A percentile compares a stretch with the other conserved stretches of the same genome.
These are phyloP conservation scores for Lentinula guzmanii DNA, from an alignment of 768 basidiomycete species.

Conservation along the genomic window DNA sequence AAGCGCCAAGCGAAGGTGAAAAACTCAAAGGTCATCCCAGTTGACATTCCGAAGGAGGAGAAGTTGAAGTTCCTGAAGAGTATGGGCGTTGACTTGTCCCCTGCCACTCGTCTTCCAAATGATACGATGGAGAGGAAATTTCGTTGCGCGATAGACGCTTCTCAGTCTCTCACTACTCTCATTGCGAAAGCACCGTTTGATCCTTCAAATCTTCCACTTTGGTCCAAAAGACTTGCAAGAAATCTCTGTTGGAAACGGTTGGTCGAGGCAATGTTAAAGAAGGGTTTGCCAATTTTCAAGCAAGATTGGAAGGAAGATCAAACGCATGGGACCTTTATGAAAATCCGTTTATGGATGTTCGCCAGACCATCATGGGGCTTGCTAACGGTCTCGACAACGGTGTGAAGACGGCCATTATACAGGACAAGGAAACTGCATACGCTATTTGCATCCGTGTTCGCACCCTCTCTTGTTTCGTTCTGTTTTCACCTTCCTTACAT, in stretches of 20 bases:
- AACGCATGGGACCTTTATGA: conserved; percentile 1
- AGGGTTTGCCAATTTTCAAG: not conserved
- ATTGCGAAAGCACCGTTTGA: not conserved
- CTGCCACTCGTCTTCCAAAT: not conserved
- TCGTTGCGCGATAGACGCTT: not conserved
- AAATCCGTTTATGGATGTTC: conserved; percentile 8
- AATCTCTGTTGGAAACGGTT: not conserved
- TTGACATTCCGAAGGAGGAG: not conserved
- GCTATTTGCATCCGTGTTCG: conserved; percentile 7
- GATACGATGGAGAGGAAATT: not conserved
- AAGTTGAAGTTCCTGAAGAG: not conserved
- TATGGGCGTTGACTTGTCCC: conserved; percentile 1
- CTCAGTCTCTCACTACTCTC: not conserved
- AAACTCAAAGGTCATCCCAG: not conserved
- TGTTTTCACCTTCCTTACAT: not conserved
- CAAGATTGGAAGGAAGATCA: not conserved
- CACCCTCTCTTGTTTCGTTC: not conserved
- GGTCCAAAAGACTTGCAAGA: not conserved
- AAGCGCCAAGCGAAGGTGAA: conserved; percentile 18
- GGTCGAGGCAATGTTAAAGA: not conserved
- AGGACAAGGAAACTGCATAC: conserved; percentile 4
- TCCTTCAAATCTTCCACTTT: not conserved
- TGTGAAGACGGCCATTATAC: not conserved
- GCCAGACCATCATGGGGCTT: conserved; percentile 8
- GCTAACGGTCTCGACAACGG: not conserved